Base-by-base conservation (phyloP, 2,329 filamentous ascomycete species). In the Colletotrichum cordylinicola region DNA sequence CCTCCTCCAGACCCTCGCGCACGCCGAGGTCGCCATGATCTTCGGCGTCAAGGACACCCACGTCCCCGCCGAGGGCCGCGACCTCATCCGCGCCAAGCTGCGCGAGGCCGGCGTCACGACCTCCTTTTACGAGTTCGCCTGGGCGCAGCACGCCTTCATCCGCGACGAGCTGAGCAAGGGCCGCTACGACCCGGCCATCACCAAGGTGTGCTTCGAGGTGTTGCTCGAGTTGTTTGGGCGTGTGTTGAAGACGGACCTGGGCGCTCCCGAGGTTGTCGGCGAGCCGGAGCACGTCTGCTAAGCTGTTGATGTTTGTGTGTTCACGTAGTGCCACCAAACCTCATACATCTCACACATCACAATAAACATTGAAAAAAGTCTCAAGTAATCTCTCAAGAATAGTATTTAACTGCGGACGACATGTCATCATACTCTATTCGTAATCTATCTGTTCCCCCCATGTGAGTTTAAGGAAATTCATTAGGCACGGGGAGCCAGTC, bases 71-170 rank as follows among this genome's bases (percentile, higher is more conserved):
- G 91, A 91, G 55, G 96, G 96, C 3, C 90, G 96, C 21, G 95
- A 98, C 84, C 85, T 98, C 79, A 97, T 98, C 83, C 91, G 96
- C 74, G 91, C 91, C 83, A 96, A 95, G 77, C 88, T 98, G 80
- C 92, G 96, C 80, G 95, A 95, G 27, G 91, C 93, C 8, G 94
- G 93, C 12, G 90, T 93, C 7, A 88, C 90, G 12, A 96, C 96
- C 81, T 94, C 92, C 82, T 98, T 95, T 83, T 95, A 97, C 85
- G 96, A 98, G 86, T 92, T 94, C 78, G 94, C 95, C n/a, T 96
- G 95, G 92, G 96, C 96, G 5, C 96, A 98, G 85, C 96, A 98
- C 87, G 96, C 96, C 7, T 98, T 98, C 82, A 98, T 98, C 83
- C 90, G 96, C 21, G 96, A 98, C 81, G 96, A 98, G 87, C 88